Evolutionary conservation across 805 yeast species (phyloP).

Genomic region (Zygosaccharomyces pseudorouxii): DNA sequence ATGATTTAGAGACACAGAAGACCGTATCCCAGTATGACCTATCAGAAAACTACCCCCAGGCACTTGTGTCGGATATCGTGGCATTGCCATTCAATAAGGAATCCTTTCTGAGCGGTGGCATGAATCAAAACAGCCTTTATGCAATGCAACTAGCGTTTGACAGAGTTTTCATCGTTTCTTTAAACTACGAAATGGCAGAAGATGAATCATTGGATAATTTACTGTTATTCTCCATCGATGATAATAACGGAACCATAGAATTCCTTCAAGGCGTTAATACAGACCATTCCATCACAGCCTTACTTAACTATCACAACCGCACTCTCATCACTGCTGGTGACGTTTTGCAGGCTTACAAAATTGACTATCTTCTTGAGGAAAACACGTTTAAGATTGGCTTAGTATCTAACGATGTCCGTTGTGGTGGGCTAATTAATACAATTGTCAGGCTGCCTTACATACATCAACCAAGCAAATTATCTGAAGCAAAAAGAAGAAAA

Average conservation of each 20-base stretch:
- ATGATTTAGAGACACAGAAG: slow-evolving; percentile 13
- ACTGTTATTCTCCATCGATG: slow-evolving; percentile 36
- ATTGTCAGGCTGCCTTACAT: background rate
- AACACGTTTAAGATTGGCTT: slow-evolving; percentile 30
- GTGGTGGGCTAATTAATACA: slow-evolving; percentile 17
- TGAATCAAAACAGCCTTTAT: slow-evolving; percentile 17
- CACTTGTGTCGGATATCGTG: slow-evolving; percentile 20
- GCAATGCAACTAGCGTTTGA: slow-evolving; percentile 36
- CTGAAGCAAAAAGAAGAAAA: slow-evolving; percentile 1
- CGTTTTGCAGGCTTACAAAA: slow-evolving; percentile 26
- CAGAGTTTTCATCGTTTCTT: slow-evolving; percentile 37
- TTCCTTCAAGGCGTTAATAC: slow-evolving; percentile 26
- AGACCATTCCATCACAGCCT: slow-evolving; percentile 15
- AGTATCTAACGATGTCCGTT: slow-evolving; percentile 21
- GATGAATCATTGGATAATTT: slow-evolving; percentile 31
- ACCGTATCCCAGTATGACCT: slow-evolving; percentile 11
- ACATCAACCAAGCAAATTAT: background rate
- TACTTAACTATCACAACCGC: slow-evolving; percentile 30
- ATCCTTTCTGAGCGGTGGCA: background rate
- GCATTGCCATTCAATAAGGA: slow-evolving; percentile 14
- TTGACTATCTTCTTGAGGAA: slow-evolving; percentile 35
- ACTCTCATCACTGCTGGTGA: slow-evolving; percentile 35
- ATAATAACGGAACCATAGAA: slow-evolving; percentile 30
- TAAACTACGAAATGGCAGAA: slow-evolving; percentile 33
- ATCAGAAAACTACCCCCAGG: slow-evolving; percentile 20